A percentile compares a stretch with the other conserved stretches of the same genome.
These are phyloP conservation scores for Euphorbia lathyris DNA, from an alignment of 345 rosid genomes.

Conservation along the genomic window DNA sequence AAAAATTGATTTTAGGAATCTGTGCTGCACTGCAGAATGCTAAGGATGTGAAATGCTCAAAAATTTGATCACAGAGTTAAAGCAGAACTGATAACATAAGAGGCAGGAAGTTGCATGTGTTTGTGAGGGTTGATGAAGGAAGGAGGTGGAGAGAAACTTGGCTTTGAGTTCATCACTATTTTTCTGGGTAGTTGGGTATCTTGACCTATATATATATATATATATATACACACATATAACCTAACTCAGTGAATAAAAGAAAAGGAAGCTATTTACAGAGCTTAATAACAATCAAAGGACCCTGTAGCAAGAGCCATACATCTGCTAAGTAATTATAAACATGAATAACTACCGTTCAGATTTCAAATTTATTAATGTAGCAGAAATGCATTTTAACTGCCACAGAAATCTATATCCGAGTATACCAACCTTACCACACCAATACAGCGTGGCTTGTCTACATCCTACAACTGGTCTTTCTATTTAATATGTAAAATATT, in stretches of 20 bases:
- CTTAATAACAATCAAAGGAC: neutral
- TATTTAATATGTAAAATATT: neutral
- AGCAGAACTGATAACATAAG: neutral
- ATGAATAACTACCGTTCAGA: neutral
- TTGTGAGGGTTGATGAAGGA: neutral
- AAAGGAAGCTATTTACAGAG: neutral
- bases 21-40: neutral
- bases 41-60: neutral
- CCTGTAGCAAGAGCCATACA: neutral
- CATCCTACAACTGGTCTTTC: neutral
- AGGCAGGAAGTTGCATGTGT: neutral
- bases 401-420: neutral
- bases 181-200: neutral
- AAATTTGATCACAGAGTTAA: neutral
- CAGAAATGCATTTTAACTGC: neutral
- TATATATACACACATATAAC: no score
- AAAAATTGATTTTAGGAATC: no score
- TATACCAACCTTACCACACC: neutral
- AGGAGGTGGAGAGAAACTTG: neutral
- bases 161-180: neutral
- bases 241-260: neutral
- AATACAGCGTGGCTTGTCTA: neutral
- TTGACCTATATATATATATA: neutral
- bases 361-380: neutral
- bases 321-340: neutral